phyloP scores from a whole-genome alignment of 257 asterid genomes.

The Osmanthus fragrans region DNA sequence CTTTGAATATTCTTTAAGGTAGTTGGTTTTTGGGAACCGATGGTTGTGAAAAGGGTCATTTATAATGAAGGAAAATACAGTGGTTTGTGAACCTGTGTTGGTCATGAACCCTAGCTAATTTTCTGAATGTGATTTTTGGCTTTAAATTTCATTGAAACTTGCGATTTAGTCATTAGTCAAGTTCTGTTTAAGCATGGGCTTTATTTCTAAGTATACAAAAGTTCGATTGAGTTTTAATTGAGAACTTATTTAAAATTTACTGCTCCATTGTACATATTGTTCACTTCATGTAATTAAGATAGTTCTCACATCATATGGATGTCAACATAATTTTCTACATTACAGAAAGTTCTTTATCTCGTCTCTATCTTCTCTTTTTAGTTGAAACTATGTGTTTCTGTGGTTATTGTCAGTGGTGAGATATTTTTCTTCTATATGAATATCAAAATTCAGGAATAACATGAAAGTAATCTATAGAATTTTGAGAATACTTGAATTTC shows the following conservation, averaged over 20 bases:
- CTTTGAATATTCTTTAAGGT: background rate
- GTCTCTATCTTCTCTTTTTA: slow-evolving; percentile 10
- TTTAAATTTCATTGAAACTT: slow-evolving; percentile 11
- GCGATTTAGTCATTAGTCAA: background rate
- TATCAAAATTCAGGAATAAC: background rate
- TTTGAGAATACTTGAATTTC: background rate
- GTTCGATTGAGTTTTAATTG: background rate
- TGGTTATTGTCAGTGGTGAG: background rate
- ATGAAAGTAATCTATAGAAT: background rate
- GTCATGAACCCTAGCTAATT: background rate
- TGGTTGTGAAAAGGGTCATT: background rate
- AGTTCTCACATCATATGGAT: background rate
- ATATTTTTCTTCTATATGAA: background rate
- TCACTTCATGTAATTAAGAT: slow-evolving; percentile 1
- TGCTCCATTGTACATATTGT: slow-evolving; percentile 5
- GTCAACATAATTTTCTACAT: background rate
- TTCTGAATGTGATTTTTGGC: background rate
- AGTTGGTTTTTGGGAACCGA: background rate
- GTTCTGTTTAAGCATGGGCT: background rate
- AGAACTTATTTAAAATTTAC: background rate
- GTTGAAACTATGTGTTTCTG: background rate
- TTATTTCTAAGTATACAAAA: background rate
- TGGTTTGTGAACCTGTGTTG: background rate
- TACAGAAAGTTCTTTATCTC: background rate
- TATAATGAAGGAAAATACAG: background rate